These are phyloP conservation scores for Colletotrichum viniferum DNA, from an alignment of 2,329 filamentous ascomycete genomes.

Conservation along the genomic window DNA sequence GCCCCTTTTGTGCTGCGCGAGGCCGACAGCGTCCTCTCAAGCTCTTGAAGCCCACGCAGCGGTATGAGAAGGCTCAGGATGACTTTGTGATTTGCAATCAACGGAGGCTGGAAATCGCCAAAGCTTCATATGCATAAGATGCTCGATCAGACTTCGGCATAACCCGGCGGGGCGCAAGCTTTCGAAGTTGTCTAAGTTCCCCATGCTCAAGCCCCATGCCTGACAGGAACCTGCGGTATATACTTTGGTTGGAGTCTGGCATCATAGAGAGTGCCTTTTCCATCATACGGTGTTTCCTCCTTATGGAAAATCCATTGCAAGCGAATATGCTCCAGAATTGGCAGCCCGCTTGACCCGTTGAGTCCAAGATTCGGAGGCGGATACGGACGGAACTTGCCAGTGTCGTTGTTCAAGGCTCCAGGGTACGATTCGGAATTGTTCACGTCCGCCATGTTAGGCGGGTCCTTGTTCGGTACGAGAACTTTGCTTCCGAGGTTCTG, in stretches of 20 bases:
- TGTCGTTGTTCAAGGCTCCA: constrained; percentile 42
- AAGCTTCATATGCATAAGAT: neutral
- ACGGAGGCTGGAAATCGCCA: neutral
- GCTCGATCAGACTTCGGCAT: neutral
- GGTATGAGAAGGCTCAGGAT: neutral
- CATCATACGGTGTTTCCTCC: constrained; percentile 48
- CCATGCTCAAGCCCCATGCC: constrained; percentile 13
- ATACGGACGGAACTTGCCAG: constrained; percentile 31
- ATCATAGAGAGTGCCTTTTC: constrained; percentile 46
- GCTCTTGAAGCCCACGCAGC: neutral
- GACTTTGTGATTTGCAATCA: neutral
- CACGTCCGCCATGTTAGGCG: constrained; percentile 35
- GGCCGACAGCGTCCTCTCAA: neutral
- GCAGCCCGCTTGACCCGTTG: constrained; percentile 45
- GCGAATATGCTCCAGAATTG: constrained; percentile 37
- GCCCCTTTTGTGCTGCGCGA: neutral
- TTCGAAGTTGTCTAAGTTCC: neutral
- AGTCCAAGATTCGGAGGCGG: constrained; percentile 48
- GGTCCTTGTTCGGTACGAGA: constrained; percentile 38
- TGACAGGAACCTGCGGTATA: constrained; percentile 30
- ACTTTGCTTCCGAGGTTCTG: constrained; percentile 33
- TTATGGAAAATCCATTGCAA: constrained; percentile 32
- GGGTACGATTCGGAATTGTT: constrained; percentile 48
- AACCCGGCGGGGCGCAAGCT: neutral
- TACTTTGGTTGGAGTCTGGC: constrained; percentile 45